phyloP scores from a whole-genome alignment of 371 early-diverging fungal species.

The Synchytrium microbalum region DNA sequence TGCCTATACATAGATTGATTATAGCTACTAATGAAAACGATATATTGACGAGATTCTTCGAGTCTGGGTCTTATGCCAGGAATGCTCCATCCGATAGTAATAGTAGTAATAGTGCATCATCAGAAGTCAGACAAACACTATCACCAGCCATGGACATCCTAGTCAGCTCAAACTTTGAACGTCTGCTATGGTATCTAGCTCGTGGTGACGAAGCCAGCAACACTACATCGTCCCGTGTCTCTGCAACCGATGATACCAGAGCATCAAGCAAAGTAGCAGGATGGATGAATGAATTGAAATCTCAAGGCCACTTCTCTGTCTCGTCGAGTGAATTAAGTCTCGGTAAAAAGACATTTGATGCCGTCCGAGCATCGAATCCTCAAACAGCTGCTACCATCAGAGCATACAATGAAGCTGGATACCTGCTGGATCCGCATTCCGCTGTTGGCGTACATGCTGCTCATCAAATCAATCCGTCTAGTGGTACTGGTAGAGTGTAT shows the following conservation, averaged over 20 bases:
- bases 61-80: conserved; percentile 68
- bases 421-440: conserved; percentile 93
- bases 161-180: conserved; percentile 93
- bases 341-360: conserved; percentile 67
- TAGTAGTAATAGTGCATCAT: conserved; percentile 1
- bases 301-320: conserved; percentile 64
- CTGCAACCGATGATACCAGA: conserved; percentile 69
- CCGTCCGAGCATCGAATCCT: conserved; percentile 64
- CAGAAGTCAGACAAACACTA: conserved; percentile 66
- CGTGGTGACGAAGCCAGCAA: too few relatives aligned
- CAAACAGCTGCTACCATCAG: conserved; percentile 68
- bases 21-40: conserved; percentile 95
- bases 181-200: too few relatives aligned
- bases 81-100: conserved; percentile 1
- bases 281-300: conserved; percentile 79
- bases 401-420: conserved; percentile 54
- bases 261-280: conserved; percentile 17
- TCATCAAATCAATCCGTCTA: conserved; percentile 32
- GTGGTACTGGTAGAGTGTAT: conserved; percentile 7
- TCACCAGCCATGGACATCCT: conserved; percentile 97
- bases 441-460: conserved; percentile 90
- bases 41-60: conserved; percentile 90
- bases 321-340: conserved; percentile 48
- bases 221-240: too few relatives aligned
- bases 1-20: conserved; percentile 72